Percentiles rank a stretch among this genome's conserved stretches.
phyloP scores from a whole-genome alignment of 1,139 yeast species.

The Petasospora rhodanensis region DNA sequence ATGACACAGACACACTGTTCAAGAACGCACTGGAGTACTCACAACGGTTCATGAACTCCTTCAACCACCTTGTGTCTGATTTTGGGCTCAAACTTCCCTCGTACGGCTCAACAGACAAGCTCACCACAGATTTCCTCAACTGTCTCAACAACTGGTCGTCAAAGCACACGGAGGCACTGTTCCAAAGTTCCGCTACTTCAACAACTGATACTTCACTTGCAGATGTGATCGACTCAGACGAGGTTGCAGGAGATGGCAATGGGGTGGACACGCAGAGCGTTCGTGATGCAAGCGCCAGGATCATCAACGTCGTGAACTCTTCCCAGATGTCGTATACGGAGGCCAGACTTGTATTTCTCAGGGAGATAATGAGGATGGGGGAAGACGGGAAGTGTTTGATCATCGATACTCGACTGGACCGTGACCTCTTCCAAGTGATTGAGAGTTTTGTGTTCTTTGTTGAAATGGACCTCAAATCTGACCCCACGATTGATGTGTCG shows the following conservation, averaged over 20 bases:
- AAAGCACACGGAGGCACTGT: conserved; percentile 32
- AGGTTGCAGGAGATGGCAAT: too few relatives aligned
- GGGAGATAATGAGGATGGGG: conserved; percentile 32
- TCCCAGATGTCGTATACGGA: too few relatives aligned
- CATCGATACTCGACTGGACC: conserved; percentile 23
- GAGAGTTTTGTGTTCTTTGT: conserved; percentile 16
- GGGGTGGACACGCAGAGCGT: too few relatives aligned
- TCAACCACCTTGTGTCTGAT: conserved; percentile 9
- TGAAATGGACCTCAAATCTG: conserved; percentile 8
- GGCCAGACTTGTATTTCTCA: conserved; percentile 41
- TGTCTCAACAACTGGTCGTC: conserved; percentile 41
- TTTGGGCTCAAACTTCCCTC: conserved; percentile 2
- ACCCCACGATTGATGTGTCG: background rate
- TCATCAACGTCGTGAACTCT: too few relatives aligned
- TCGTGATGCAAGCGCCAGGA: too few relatives aligned
- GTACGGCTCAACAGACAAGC: background rate
- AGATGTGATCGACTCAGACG: conserved; percentile 18
- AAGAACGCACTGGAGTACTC: conserved; percentile 16
- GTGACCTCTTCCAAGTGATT: conserved; percentile 8
- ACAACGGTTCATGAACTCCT: conserved; percentile 6
- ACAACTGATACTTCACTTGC: conserved; percentile 20
- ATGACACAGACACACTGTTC: conserved; percentile 27
- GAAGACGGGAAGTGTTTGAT: conserved; percentile 26
- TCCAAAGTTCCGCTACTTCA: conserved; percentile 21
- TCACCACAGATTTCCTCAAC: conserved; percentile 32